Base-by-base conservation (phyloP, 2,329 filamentous ascomycete genomes). In the Thelonectria olida region DNA sequence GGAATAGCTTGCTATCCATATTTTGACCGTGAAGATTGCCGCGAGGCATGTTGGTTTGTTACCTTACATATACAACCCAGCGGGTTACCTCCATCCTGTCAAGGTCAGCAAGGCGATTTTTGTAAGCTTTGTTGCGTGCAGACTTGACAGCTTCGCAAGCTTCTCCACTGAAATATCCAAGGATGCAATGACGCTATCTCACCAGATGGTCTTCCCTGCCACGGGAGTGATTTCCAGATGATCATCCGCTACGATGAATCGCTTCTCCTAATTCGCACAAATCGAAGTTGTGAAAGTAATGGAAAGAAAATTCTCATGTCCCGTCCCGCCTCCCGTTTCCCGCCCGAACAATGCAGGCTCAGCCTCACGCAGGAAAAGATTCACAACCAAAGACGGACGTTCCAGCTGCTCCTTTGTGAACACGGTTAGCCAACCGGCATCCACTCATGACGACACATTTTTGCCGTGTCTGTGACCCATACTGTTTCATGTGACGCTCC, bases 161-260 rank as follows among this genome's bases (percentile, higher is more conserved):
- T 61, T 55, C 58, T 19, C 58, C 58, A 61, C 58, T 41, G 23
- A 42, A 51, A 20, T 13, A 12, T 36, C 20, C 23, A 42, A 31
- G 48, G 28, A 41, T 28, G 39, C 47, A 41, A 61, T 61, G 58
- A 61, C 58, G 52, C 52, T 52, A 58, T 61, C 47, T 56, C 47
- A 23, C 39, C 19, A 47, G 58, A 61, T 52, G 44, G 20, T 7
- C 25, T 50, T 36, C 57, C 57, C 52, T 60, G 57, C 45, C 57
- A 54, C 44, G 36, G 49, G 45, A 31, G 39, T 42, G n/a, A 22
- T 5, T 44, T 42, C 12, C 15, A 54, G 13, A 41, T 23, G 53
- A 39, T 48, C 31, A 48, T 31, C 42, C 42, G 9, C n/a, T 12
- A 41, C 6, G n/a, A 20, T n/a, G n/a, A n/a, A n/a, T n/a, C n/a